Conservation (phyloP, 805 yeast species). For the Metschnikowia bowlesiae region DNA sequence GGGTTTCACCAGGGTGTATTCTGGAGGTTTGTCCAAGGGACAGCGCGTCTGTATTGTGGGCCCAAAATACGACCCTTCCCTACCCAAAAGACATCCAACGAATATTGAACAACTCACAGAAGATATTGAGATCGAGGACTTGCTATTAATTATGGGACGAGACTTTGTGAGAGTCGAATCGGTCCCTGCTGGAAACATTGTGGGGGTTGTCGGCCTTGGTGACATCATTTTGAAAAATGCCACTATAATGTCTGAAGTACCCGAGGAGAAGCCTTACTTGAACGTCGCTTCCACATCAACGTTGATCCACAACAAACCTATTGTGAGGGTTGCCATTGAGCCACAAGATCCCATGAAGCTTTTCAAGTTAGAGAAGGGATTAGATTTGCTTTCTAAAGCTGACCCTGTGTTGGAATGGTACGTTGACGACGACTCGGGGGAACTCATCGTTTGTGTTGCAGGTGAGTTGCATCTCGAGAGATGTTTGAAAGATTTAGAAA, state of each 20-base stretch:
- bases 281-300: conserved; percentile 49
- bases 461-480: conserved; percentile 96
- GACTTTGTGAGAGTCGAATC: conserved; percentile 71
- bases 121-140: conserved; percentile 57
- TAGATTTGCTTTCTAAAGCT: conserved; percentile 73
- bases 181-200: conserved; percentile 94
- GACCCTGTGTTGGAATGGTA: conserved; percentile 93
- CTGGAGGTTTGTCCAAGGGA: conserved; percentile 77
- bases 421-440: conserved; percentile 81
- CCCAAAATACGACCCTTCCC: conserved; percentile 76
- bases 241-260: conserved; percentile 56
- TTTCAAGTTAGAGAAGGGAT: conserved; percentile 70
- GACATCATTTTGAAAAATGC: conserved; percentile 82
- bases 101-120: conserved; percentile 52
- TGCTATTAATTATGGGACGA: conserved; percentile 87
- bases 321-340: conserved; percentile 92
- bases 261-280: conserved; percentile 74
- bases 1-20: conserved; percentile 84
- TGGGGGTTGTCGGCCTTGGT: conserved; percentile 89
- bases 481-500: conserved; percentile 84
- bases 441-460: conserved; percentile 88
- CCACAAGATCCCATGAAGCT: conserved; percentile 83
- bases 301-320: conserved; percentile 68
- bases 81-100: conserved; percentile 26
- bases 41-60: conserved; percentile 73